Conservation (phyloP, 164 flowering plant species). For the Umbellularia californica region DNA sequence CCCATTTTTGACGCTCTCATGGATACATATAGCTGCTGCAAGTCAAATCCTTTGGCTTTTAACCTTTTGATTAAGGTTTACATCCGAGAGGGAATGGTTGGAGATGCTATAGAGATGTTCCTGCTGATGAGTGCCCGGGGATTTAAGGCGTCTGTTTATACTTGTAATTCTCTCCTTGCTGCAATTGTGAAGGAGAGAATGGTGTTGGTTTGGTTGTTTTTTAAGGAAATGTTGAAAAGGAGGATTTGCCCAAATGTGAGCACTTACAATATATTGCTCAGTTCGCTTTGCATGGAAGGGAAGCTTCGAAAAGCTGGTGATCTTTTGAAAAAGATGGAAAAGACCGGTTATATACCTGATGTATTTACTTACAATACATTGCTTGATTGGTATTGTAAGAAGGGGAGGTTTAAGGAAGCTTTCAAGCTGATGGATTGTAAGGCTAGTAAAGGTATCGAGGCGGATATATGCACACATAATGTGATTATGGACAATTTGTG, state of each 20-base stretch:
- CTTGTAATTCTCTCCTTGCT: conserved; percentile 62
- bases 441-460: conserved; percentile 58
- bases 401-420: conserved; percentile 61
- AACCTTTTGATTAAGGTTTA: conserved; percentile 70
- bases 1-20: conserved; percentile 54
- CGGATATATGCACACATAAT: conserved; percentile 75
- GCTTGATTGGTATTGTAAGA: conserved; percentile 80
- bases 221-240: conserved; percentile 54
- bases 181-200: conserved; percentile 28
- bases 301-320: conserved; percentile 58
- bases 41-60: conserved; percentile 75
- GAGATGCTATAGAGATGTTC: conserved; percentile 45
- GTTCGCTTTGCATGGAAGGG: conserved; percentile 57
- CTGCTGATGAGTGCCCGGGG: conserved; percentile 47
- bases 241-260: conserved; percentile 58
- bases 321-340: conserved; percentile 71
- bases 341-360: conserved; percentile 55
- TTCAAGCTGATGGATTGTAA: conserved; percentile 57
- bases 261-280: conserved; percentile 65
- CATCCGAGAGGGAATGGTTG: conserved; percentile 41
- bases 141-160: conserved; percentile 62
- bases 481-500: conserved; percentile 67
- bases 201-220: conserved; percentile 53
- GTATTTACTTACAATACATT: conserved; percentile 68
- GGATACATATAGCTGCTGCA: conserved; percentile 71